Percentiles rank a stretch among this genome's conserved stretches.
Evolutionary conservation across 352 stramenopile species (phyloP).

Genomic region (Phytopythium cucurbitacearum): DNA sequence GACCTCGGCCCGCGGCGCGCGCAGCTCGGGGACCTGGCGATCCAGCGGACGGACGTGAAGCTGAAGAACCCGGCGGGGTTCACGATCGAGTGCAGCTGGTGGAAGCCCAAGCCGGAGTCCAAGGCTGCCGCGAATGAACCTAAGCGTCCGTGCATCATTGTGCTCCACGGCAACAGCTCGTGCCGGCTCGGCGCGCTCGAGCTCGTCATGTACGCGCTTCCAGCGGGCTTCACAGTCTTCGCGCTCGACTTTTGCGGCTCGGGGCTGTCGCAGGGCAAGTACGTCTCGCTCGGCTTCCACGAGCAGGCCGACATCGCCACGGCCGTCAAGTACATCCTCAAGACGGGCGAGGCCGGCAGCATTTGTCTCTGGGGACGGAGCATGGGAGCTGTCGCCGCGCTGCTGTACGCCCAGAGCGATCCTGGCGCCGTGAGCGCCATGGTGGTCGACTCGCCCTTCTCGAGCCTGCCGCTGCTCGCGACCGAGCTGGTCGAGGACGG

Average conservation of each 20-base stretch:
- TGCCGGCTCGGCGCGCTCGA: conserved; percentile 68
- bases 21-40: conserved; percentile 52
- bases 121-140: conserved; percentile 4
- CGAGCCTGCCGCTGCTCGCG: conserved; percentile 63
- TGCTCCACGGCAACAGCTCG: conserved; percentile 83
- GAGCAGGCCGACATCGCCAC: conserved; percentile 71
- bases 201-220: conserved; percentile 72
- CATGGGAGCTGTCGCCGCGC: conserved; percentile 72
- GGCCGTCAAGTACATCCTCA: conserved; percentile 61
- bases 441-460: conserved; percentile 82
- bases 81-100: conserved; percentile 85
- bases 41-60: conserved; percentile 61
- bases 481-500: conserved; percentile 78
- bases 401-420: conserved; percentile 63
- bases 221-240: conserved; percentile 79
- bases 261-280: conserved; percentile 74
- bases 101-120: conserved; percentile 44
- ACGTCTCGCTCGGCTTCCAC: conserved; percentile 79
- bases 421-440: conserved; percentile 57
- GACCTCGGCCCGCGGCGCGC: conserved; percentile 61
- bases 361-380: conserved; percentile 75
- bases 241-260: conserved; percentile 78
- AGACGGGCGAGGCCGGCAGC: conserved; percentile 41
- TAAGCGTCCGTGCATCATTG: conserved; percentile 71
- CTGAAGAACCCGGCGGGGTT: conserved; percentile 73